Percentiles rank a stretch among this genome's conserved stretches.
Evolutionary conservation across 2,329 filamentous ascomycete genomes (phyloP).

Genomic region (Claviceps maximensis): DNA sequence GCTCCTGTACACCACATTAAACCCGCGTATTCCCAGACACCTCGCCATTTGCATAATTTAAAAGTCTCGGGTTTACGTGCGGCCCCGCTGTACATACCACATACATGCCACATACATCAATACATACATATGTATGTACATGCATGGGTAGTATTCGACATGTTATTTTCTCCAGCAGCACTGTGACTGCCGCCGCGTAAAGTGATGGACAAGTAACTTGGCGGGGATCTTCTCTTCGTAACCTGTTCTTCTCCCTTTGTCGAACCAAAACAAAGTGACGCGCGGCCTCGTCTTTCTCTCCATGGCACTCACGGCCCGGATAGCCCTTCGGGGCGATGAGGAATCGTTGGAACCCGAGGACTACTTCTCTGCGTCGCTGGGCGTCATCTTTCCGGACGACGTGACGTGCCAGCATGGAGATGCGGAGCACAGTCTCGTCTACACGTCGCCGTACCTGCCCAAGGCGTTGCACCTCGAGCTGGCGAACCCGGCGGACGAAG

Average conservation of each 20-base stretch:
- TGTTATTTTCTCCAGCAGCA: too few species aligned
- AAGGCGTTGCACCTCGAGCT: slow-evolving; percentile 30
- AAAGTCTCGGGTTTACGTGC: too few species aligned
- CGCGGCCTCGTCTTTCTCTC: background rate
- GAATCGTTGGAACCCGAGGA: slow-evolving; percentile 36
- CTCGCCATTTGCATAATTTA: too few species aligned
- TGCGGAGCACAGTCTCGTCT: slow-evolving; percentile 42
- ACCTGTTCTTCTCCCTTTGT: background rate
- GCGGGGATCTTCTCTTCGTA: too few species aligned
- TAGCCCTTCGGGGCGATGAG: slow-evolving; percentile 15
- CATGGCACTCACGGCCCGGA: slow-evolving; percentile 32
- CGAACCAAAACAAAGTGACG: background rate
- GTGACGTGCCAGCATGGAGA: slow-evolving; percentile 54
- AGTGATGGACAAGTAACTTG: too few species aligned
- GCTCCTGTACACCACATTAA: too few species aligned
- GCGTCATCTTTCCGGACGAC: slow-evolving; percentile 56
- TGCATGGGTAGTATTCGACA: too few species aligned
- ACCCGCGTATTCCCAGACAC: too few species aligned
- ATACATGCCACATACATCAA: too few species aligned
- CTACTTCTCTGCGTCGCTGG: slow-evolving; percentile 43
- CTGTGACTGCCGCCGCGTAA: too few species aligned
- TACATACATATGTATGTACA: too few species aligned
- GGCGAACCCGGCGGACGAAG: slow-evolving; percentile 34
- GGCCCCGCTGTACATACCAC: too few species aligned
- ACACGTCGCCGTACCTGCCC: slow-evolving; percentile 39